Evolutionary conservation across 352 stramenopile species (phyloP), one percentile per base, ranked within the genome.

Genomic region (Phytophthora pini): DNA sequence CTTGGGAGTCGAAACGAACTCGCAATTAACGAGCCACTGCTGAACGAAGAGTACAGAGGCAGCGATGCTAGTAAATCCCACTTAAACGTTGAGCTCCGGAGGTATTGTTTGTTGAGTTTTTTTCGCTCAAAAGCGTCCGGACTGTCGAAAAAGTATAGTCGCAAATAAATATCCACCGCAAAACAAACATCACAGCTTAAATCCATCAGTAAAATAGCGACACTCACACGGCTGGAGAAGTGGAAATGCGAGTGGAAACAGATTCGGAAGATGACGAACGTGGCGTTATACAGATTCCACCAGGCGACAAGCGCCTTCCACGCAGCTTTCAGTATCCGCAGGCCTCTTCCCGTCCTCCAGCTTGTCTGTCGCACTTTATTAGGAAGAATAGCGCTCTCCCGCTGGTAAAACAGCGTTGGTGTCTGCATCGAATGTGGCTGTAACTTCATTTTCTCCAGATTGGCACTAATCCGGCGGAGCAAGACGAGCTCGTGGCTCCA

Each of bases 131-230:
- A 38, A 27, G 5, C 88, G 50, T 0, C 75, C 81, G 45, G 62
- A 26, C 72, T 83, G 12, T 84, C 81, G n/a, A 93, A 90, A 47
- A 87, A 90, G 44, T 88, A 89, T 1, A 92, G 53, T 4, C 82
- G 81, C 12, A 92, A 56, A 7, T 87, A 81, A 32, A 93, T 76
- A 50, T 93, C 84, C 2, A 70, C 20, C 2, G 55, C 56, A 12
- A 90, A 73, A 10, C 75, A 51, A 3, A 47, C n/a, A 48, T 93
- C 84, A 7, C 76, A 72, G 20, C 63, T 87, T 59, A 48, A 63
- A 31, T 72, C 64, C 12, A 40, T 32, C 10, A 76, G 44, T 50
- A 56, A 61, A 41, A 91, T 50, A 0, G 46, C 51, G 0, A 38
- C 61, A 38, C 76, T 72, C 1, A 50, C 40, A 0, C 20, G 52